Base-by-base conservation (phyloP, 2,329 filamentous ascomycete species). In the Gaeumannomyces sp. region DNA sequence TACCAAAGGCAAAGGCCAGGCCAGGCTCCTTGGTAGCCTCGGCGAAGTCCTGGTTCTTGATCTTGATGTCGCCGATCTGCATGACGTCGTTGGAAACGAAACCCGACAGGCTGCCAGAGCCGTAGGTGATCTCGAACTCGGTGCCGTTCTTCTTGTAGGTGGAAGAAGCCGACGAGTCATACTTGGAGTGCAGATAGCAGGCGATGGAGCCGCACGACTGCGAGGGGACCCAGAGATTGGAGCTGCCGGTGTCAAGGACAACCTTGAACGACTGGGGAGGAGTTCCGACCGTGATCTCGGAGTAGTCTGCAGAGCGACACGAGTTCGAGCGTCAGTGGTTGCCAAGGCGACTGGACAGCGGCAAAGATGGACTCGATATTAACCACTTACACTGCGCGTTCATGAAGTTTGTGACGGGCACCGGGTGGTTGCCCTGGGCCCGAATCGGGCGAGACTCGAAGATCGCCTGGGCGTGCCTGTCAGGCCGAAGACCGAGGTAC, bases 161-260 rank as follows among this genome's bases (percentile, higher is more conserved):
- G 27, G 89, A 94, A 61, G 96, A 99, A 5, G 88, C 81, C 53
- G 89, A 90, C 66, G 93, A 95, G 80, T 98, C 93, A 82, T 98
- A 99, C 82, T 96, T 99, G 79, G 80, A 88, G 85, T 99, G 95
- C 67, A 99, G 88, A 81, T 94, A 99, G 86, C 95, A 99, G 69
- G 95, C 96, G 75, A 99, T 99, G 75, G 93, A 97, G 75, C 86
- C 89, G 79, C 96, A 99, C 75, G 92, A 84, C 65, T 86, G 83
- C 29, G 93, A 97, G 56, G 96, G 96, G 67, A 99, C 93, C 96
- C 96, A 99, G 69, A 99, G 86, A 84, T 99, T 99, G 77, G 95
- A 98, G 85, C 93, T 97, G 73, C 95, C 95, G 33, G 95, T 99
- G 78, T 99, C 95, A 69, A 99, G 89, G 69, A 99, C 90, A 71